Evolutionary conservation across 352 stramenopile species (phyloP).

Genomic region (Phytophthora macrochlamydospora): DNA sequence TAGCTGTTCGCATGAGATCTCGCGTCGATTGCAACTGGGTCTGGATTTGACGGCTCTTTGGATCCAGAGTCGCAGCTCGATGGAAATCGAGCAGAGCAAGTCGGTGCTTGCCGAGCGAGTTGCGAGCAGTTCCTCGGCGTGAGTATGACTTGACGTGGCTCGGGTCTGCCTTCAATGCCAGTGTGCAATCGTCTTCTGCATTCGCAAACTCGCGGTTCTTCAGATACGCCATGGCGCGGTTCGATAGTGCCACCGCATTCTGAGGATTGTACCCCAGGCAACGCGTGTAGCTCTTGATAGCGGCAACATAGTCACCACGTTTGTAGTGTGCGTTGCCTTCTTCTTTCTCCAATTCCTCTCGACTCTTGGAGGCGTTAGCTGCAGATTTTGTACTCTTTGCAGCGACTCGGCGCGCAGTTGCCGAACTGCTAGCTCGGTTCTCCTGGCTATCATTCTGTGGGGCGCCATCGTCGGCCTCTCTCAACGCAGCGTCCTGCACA

Average conservation of each 20-base stretch:
- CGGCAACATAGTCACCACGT: constrained; percentile 82
- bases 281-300: constrained; percentile 90
- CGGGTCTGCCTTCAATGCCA: constrained; percentile 79
- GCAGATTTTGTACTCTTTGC: constrained; percentile 8
- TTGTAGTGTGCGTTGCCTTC: constrained; percentile 94
- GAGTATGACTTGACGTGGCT: constrained; percentile 87
- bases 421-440: no score
- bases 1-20: constrained; percentile 66
- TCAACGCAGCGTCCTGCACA: constrained; percentile 50
- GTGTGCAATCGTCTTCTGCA: constrained; percentile 91
- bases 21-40: constrained; percentile 62
- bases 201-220: constrained; percentile 87
- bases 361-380: constrained; percentile 21
- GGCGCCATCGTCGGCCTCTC: constrained; percentile 37
- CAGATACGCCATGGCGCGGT: constrained; percentile 90
- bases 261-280: constrained; percentile 74
- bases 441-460: background rate
- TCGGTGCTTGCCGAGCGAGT: constrained; percentile 85
- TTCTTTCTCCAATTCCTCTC: constrained; percentile 81
- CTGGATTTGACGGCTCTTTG: constrained; percentile 72
- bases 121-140: constrained; percentile 84
- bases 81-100: constrained; percentile 88
- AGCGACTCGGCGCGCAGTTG: constrained; percentile 6
- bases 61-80: constrained; percentile 59
- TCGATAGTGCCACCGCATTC: constrained; percentile 86